These are phyloP conservation scores for Trifolium dubium DNA, from an alignment of 306 rosid species.

Conservation along the genomic window DNA sequence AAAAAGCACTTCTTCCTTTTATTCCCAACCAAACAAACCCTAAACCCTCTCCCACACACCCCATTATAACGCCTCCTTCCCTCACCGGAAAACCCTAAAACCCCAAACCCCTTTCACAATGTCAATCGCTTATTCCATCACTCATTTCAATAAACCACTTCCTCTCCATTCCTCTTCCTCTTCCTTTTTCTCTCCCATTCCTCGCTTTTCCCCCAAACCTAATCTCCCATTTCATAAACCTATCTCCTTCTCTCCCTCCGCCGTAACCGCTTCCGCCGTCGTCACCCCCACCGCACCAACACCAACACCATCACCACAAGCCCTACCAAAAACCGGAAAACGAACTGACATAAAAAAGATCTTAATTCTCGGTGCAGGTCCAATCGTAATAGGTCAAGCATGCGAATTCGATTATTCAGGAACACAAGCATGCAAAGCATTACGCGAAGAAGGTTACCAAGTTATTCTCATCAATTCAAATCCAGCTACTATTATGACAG, in stretches of 20 bases:
- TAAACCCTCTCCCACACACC: neutral
- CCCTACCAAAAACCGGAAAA: constrained; percentile 50
- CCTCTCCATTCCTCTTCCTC: constrained; percentile 21
- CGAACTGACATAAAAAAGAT: constrained; percentile 89
- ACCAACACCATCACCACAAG: neutral
- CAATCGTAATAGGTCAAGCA: constrained; percentile 94
- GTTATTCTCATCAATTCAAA: constrained; percentile 87
- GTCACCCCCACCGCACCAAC: neutral
- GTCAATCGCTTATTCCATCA: constrained; percentile 36
- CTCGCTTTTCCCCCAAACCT: neutral
- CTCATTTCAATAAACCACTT: constrained; percentile 34
- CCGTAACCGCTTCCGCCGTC: neutral
- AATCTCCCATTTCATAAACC: neutral
- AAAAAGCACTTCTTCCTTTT: neutral
- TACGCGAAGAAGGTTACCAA: constrained; percentile 86
- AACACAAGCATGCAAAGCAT: constrained; percentile 93
- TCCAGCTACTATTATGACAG: constrained; percentile 98
- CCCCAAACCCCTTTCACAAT: constrained; percentile 1
- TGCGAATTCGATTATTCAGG: constrained; percentile 98
- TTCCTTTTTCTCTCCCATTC: constrained; percentile 11
- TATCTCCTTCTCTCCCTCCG: neutral
- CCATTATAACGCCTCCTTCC: neutral
- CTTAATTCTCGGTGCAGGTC: constrained; percentile 91
- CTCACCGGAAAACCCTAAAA: constrained; percentile 25
- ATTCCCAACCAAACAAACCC: neutral